A percentile compares a stretch with the other conserved stretches of the same genome.
phyloP scores from a whole-genome alignment of 2,329 filamentous ascomycete genomes.

The Hymenoscyphus salicellus region DNA sequence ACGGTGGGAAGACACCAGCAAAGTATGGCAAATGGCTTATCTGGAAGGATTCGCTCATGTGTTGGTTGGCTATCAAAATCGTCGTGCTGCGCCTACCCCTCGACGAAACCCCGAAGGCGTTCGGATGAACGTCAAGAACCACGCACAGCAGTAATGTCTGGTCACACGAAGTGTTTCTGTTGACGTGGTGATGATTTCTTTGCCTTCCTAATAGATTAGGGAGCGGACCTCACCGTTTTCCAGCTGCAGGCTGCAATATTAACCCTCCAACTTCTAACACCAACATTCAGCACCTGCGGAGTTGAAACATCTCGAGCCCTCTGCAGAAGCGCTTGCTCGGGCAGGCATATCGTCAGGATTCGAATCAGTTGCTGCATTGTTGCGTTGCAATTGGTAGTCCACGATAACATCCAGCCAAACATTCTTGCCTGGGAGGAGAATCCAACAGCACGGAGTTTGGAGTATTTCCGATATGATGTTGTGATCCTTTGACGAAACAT shows the following conservation, averaged over 20 bases:
- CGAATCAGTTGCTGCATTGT: neutral
- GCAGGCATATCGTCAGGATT: neutral
- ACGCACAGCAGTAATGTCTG: neutral
- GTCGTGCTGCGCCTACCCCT: conserved; percentile 2
- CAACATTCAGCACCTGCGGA: neutral
- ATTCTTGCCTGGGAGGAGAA: neutral
- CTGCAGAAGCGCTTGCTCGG: neutral
- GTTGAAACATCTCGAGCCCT: neutral
- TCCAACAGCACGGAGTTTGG: neutral
- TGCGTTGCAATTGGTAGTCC: neutral
- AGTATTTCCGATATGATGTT: neutral
- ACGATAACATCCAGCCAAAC: neutral
- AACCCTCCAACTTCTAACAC: neutral
- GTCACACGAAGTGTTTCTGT: neutral
- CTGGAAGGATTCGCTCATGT: neutral
- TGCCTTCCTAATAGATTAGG: neutral
- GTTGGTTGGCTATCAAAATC: neutral
- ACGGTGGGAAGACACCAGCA: neutral
- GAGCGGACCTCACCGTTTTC: neutral
- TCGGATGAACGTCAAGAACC: neutral
- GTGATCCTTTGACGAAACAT: neutral
- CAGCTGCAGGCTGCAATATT: neutral
- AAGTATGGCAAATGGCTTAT: neutral
- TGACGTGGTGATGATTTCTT: neutral
- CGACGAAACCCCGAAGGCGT: neutral